phyloP scores from a whole-genome alignment of 2,329 filamentous ascomycete genomes.

The Exophiala viscosa region DNA sequence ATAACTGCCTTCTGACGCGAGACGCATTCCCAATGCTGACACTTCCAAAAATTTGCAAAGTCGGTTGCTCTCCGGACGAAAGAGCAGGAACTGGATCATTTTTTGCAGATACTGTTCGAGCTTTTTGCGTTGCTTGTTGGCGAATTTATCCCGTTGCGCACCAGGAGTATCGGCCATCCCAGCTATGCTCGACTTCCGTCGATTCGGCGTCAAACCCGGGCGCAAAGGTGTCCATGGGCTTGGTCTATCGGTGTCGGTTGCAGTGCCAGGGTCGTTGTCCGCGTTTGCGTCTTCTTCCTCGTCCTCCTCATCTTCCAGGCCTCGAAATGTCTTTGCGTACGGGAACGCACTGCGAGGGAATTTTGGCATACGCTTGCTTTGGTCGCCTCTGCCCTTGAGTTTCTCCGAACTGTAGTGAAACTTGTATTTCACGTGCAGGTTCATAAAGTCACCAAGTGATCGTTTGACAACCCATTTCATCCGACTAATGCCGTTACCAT shows the following conservation, averaged over 20 bases:
- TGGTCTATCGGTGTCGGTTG: conserved; percentile 63
- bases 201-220: conserved; percentile 55
- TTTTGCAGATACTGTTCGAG: conserved; percentile 87
- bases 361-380: conserved; percentile 76
- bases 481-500: conserved; percentile 87
- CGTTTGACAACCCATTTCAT: conserved; percentile 96
- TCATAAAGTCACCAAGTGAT: conserved; percentile 83
- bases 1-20: conserved; percentile 93
- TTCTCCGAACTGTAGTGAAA: conserved; percentile 79
- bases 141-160: conserved; percentile 40
- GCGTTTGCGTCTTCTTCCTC: conserved; percentile 52
- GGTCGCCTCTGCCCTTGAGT: conserved; percentile 65
- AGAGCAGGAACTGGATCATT: conserved; percentile 95
- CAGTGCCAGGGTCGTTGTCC: conserved; percentile 58
- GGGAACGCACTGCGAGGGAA: conserved; percentile 89
- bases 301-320: conserved; percentile 77
- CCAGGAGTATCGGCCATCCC: conserved; percentile 38
- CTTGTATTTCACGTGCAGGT: conserved; percentile 91
- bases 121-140: conserved; percentile 60
- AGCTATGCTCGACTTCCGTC: conserved; percentile 56
- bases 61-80: conserved; percentile 89
- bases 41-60: conserved; percentile 94
- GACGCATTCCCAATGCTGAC: conserved; percentile 85
- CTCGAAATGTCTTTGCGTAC: conserved; percentile 76
- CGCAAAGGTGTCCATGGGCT: conserved; percentile 50